Base-by-base conservation (phyloP, 2,329 filamentous ascomycete genomes). In the Colletotrichum agaves region DNA sequence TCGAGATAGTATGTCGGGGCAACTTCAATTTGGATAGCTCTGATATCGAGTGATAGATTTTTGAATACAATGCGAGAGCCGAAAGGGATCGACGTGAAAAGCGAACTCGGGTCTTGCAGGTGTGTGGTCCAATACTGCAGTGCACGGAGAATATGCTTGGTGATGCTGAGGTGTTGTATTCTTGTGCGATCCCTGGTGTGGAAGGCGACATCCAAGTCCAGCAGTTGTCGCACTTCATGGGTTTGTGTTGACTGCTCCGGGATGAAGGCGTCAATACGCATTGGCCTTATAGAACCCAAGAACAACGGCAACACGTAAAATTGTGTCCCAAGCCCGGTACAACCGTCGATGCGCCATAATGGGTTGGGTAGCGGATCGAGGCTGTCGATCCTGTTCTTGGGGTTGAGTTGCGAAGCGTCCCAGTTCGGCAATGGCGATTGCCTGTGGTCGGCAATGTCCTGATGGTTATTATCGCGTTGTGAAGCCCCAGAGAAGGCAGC, bases 321-420 rank as follows among this genome's bases (percentile, higher is more conserved):
- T 73, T 88, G 87, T 11, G 84, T 88, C 4, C 87, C 87, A 61
- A 86, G 80, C 17, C 82, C 84, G 21, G 85, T 84, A 71, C 83
- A 86, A 55, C 87, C 87, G 70, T 90, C 87, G 53, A 90, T 83
- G 37, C 85, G 82, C 87, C 87, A 90, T 7, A 85, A 75, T 2
- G 86, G 81, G 0, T 76, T 71, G 13, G 71, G 56, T 2, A 81
- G 80, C 7, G 78, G 75, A 3, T 80, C 81, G 15, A 90, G 81
- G 69, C 85, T 87, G 73, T 89, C 82, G 73, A 89, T 85, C 66
- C 87, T 82, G 72, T 88, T 89, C 74, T 87, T 88, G 7, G 87
- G 87, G 69, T 90, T 90, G 46, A 89, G 78, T 44, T 79, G 75
- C 5, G 87, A 89, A 3, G 74, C 68, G 12, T 76, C 74, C 87